A percentile compares a stretch with the other conserved stretches of the same genome.
These are phyloP conservation scores for Crithidia fasciculata DNA, from an alignment of 208 protist genomes.

Conservation along the genomic window DNA sequence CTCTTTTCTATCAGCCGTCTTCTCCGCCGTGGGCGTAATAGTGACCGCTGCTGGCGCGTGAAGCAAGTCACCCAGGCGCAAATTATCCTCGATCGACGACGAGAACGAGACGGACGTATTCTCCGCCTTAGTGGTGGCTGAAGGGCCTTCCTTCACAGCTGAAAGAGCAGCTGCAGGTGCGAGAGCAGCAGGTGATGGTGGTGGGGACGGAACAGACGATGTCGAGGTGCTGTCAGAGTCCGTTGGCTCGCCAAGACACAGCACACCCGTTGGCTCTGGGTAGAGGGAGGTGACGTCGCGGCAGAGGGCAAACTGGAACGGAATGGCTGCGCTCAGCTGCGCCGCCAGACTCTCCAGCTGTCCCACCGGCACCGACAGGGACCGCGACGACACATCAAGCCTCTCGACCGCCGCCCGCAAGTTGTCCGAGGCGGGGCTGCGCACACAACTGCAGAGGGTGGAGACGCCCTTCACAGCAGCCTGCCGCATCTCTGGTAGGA, in stretches of 20 bases:
- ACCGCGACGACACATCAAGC: neutral
- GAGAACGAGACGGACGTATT: no score
- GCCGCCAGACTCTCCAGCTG: constrained; percentile 13
- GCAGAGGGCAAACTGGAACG: constrained; percentile 29
- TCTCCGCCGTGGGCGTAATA: no score
- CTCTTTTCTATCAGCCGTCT: no score
- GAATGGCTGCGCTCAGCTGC: constrained; percentile 22
- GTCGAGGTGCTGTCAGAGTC: no score
- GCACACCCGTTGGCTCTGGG: constrained; percentile 17
- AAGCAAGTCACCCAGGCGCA: constrained; percentile 21
- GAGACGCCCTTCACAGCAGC: constrained; percentile 21
- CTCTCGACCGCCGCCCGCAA: constrained; percentile 22
- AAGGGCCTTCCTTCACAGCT: no score
- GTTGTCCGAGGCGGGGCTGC: constrained; percentile 11
- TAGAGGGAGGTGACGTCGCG: constrained; percentile 20
- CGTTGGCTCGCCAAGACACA: neutral
- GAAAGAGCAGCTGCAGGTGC: no score
- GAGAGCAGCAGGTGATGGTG: neutral
- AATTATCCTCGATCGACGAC: neutral
- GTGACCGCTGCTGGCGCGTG: no score
- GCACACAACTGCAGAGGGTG: constrained; percentile 22
- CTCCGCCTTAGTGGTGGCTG: no score
- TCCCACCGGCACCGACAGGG: neutral
- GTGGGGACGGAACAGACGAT: neutral
- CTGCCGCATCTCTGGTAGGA: constrained; percentile 29